phyloP scores from a whole-genome alignment of 2,329 filamentous ascomycete species.

The Macrophomina tecta region DNA sequence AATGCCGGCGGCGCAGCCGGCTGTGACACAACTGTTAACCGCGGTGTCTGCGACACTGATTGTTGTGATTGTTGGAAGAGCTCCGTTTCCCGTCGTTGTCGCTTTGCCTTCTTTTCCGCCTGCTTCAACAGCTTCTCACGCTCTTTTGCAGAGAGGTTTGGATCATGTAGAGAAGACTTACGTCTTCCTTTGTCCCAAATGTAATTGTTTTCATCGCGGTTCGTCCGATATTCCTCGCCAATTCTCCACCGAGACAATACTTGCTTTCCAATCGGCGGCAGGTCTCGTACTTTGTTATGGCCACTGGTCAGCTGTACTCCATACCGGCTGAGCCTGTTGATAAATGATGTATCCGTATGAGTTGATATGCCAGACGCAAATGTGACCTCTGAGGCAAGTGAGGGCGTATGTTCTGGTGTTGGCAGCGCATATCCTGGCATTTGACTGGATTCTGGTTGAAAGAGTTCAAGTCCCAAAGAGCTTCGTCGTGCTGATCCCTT shows the following conservation, averaged over 20 bases:
- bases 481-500: conserved; percentile 15
- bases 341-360: neutral
- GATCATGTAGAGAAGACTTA: conserved; percentile 39
- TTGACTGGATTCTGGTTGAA: conserved; percentile 14
- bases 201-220: neutral
- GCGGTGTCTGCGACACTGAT: conserved; percentile 13
- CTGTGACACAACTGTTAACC: conserved; percentile 28
- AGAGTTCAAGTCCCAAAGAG: neutral
- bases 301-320: neutral
- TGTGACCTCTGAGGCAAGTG: conserved; percentile 30
- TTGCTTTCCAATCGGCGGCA: conserved; percentile 42
- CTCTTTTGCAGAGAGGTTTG: conserved; percentile 44
- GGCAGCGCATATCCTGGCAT: conserved; percentile 24
- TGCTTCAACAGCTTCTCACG: conserved; percentile 45
- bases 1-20: conserved; percentile 23
- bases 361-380: conserved; percentile 11
- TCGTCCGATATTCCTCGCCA: conserved; percentile 41
- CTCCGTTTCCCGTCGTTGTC: conserved; percentile 48
- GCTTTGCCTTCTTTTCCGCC: conserved; percentile 48
- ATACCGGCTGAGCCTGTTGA: neutral
- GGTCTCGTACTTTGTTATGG: conserved; percentile 33
- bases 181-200: conserved; percentile 31
- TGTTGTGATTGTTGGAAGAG: conserved; percentile 14
- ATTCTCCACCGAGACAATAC: conserved; percentile 51
- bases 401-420: conserved; percentile 34